Evolutionary conservation across 2,329 filamentous ascomycete species (phyloP), one percentile per base, ranked within the genome.

Genomic region (Ascochyta lentis): DNA sequence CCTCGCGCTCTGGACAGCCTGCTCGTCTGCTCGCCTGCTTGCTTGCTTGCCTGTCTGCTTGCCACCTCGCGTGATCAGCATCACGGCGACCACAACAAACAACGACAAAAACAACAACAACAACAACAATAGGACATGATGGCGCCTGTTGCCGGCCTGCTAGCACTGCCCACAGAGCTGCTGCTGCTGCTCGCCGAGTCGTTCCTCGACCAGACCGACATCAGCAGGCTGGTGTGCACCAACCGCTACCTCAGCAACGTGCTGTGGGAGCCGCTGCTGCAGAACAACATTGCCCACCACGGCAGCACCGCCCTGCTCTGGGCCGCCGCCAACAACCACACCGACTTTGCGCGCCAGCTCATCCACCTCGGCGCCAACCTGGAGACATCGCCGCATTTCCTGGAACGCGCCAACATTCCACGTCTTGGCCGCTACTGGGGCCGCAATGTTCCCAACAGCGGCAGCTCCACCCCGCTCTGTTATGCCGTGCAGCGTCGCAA

Each of bases 251-350:
- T 56, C 31, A 51, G 54, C 48, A 51, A 56, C 43, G 43, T 56
- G 19, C 48, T 52, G 10, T 56, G 54, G 54, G 19, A 51, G 48
- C 54, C 54, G 31, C 43, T 56, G 38, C 43, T 56, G 24, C 48
- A 24, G 8, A 56, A 41, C 48, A 56, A 56, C 43, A 56, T 56
- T 33, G 42, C 47, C 12, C 38, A 52, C 54, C 54, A 56, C 54
- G 54, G 54, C 48, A 56, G 54, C 54, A 56, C 54, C 1, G 54
- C 54, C 7, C 54, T 56, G 19, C 54, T 56, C 16, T 56, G 54
- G 54, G 54, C 54, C 37, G 54, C 54, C 4, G 54, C 54, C n/a
- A 56, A 56, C 43, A 56, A 56, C 43, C 47, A 56, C 54, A 56
- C 39, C 31, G 23, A 22, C 19, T 44, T 56, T 9, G 54, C 54